Evolutionary conservation across 768 basidiomycete genomes (phyloP), one percentile per base, ranked within the genome.

Genomic region (Suillus hirtellus): DNA sequence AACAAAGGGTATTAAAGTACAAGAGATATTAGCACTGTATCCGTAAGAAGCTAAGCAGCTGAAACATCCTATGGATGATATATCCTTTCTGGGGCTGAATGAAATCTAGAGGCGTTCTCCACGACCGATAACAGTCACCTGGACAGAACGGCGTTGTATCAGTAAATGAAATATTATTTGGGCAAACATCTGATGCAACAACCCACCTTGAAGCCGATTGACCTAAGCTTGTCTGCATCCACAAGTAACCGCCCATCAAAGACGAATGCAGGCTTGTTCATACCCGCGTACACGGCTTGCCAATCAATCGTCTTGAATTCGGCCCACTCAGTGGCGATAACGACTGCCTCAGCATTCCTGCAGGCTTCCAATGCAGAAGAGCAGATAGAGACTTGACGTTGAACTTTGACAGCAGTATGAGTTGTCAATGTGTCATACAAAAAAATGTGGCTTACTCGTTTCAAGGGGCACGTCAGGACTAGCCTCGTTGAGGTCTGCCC

Each of bases 191-290:
- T n/a, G 11, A 46, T 21, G 15, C 34, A 64, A 54, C 40, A 56
- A 65, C 67, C 58, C 21, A 90, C 91, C 77, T 86, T 92, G 88
- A 99, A 99, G 44, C 96, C 96, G 71, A 98, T 97, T 71, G 85
- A 75, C 69, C 84, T 85, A 66, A 99, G 81, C 75, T 86, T 84
- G 59, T 88, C 87, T 11, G 86, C 87, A 72, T 99, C 92, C 50
- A 98, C 83, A 71, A 98, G 83, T 65, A 97, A 80, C 38, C 95
- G 86, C 5, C 95, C 95, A 73, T 99, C 96, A 71, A 98, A 98
- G 67, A 99, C 84, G 72, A 97, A 99, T 5, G 97, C 96, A n/a
- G 97, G 97, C 82, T 99, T 97, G 72, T 90, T 92, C 94, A 98
- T 98, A 71, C 82, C 78, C 59, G 79, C 75, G 79, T 98, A 97